Evolutionary conservation across 352 stramenopile species (phyloP).

Genomic region (Plasmopara halstedii): DNA sequence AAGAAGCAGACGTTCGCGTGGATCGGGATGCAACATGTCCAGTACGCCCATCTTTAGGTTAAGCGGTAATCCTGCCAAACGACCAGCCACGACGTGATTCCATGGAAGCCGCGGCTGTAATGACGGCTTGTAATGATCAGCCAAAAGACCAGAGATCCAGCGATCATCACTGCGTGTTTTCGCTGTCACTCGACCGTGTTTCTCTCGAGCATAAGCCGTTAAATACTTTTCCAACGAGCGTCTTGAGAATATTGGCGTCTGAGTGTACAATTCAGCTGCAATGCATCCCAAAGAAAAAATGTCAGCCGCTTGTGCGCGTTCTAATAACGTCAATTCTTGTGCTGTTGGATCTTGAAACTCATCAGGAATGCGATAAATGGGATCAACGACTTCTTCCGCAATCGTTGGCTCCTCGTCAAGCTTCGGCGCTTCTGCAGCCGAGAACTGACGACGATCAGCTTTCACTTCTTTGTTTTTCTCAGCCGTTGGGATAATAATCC

Average conservation of each 20-base stretch:
- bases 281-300: conserved; percentile 62
- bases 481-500: conserved; percentile 28
- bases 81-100: conserved; percentile 20
- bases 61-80: conserved; percentile 27
- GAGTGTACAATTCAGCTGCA: conserved; percentile 60
- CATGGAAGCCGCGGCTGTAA: conserved; percentile 13
- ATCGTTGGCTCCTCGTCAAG: conserved; percentile 7
- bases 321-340: conserved; percentile 20
- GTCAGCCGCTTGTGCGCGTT: conserved; percentile 33
- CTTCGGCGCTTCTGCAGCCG: conserved; percentile 1
- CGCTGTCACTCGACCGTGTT: background rate
- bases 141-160: conserved; percentile 26
- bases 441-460: too few species aligned
- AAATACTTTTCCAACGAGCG: conserved; percentile 38
- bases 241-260: conserved; percentile 47
- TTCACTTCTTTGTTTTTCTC: conserved; percentile 3
- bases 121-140: conserved; percentile 1
- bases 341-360: background rate
- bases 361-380: conserved; percentile 28
- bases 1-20: conserved; percentile 26
- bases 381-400: conserved; percentile 39
- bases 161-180: conserved; percentile 2
- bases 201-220: conserved; percentile 6
- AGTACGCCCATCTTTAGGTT: conserved; percentile 49
- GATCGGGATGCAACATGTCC: conserved; percentile 42